Conservation (phyloP, 805 yeast species). For the Naumovozyma castellii region DNA sequence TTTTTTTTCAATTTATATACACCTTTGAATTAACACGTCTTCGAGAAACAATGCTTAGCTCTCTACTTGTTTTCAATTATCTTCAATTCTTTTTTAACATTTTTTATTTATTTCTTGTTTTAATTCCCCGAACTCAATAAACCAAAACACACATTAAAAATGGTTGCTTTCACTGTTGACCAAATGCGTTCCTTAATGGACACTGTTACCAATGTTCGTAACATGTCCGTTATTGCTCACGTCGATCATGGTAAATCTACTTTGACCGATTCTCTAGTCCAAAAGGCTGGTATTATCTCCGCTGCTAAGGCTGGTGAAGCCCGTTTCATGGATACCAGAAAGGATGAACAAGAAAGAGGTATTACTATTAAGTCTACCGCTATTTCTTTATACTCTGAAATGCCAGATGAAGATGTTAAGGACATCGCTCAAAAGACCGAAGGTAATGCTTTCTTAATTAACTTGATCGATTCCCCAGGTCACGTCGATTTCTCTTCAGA, state of each 20-base stretch:
- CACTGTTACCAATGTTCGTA: slow-evolving; percentile 98
- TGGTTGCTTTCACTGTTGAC: slow-evolving; percentile 52
- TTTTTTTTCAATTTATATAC: background rate
- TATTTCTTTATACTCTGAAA: slow-evolving; percentile 86
- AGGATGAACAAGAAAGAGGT: slow-evolving; percentile 99
- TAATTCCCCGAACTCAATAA: slow-evolving; percentile 2
- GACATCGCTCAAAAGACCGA: slow-evolving; percentile 78
- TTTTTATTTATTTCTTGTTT: background rate
- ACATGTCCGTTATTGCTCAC: slow-evolving; percentile 99
- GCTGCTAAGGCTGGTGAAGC: slow-evolving; percentile 99
- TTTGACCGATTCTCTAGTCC: slow-evolving; percentile 97
- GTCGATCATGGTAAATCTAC: slow-evolving; percentile 99
- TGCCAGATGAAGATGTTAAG: slow-evolving; percentile 72
- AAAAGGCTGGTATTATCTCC: slow-evolving; percentile 98
- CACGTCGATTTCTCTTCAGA: slow-evolving; percentile 99
- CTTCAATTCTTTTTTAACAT: background rate
- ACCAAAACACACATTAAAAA: slow-evolving; percentile 9
- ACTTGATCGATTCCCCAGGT: slow-evolving; percentile 99
- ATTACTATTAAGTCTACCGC: slow-evolving; percentile 98
- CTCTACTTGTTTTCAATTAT: background rate
- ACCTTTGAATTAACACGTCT: background rate
- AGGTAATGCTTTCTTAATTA: slow-evolving; percentile 91
- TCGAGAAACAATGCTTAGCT: background rate
- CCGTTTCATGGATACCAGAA: slow-evolving; percentile 99
- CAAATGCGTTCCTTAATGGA: slow-evolving; percentile 99